A percentile compares a stretch with the other conserved stretches of the same genome.
phyloP scores from a whole-genome alignment of 768 basidiomycete genomes.

The Mycena floridula region DNA sequence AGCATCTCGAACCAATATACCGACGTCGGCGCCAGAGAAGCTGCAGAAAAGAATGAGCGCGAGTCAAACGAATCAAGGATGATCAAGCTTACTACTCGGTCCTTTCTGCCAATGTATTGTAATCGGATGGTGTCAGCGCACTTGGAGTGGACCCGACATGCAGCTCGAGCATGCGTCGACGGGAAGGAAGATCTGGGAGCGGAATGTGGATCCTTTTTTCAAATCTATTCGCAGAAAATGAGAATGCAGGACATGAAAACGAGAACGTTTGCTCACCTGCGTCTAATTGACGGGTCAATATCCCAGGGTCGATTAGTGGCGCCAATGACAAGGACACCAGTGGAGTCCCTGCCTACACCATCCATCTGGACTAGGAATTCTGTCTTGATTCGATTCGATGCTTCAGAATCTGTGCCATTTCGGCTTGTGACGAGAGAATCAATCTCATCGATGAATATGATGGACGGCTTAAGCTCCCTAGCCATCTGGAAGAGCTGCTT shows the following conservation, averaged over 20 bases:
- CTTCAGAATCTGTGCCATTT: conserved; percentile 96
- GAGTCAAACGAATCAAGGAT: too few species aligned
- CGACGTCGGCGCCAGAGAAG: conserved; percentile 93
- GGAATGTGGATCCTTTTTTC: conserved; percentile 99
- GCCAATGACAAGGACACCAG: conserved; percentile 92
- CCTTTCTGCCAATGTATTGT: conserved; percentile 69
- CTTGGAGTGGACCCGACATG: conserved; percentile 93
- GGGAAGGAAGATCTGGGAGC: conserved; percentile 87
- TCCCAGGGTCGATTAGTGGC: conserved; percentile 99
- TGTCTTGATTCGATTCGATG: conserved; percentile 92
- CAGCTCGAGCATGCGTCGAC: conserved; percentile 93
- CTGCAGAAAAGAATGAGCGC: too few species aligned
- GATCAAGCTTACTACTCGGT: conserved; percentile 97
- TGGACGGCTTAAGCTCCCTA: conserved; percentile 90
- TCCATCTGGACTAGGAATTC: conserved; percentile 98
- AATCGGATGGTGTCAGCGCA: conserved; percentile 72
- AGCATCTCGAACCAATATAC: conserved; percentile 90
- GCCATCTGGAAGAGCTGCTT: conserved; percentile 96
- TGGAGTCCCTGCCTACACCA: conserved; percentile 96
- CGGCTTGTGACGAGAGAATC: conserved; percentile 93
- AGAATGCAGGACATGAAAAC: not conserved
- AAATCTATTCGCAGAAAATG: conserved; percentile 46
- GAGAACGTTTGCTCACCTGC: conserved; percentile 63
- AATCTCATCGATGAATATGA: conserved; percentile 98
- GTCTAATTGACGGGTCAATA: conserved; percentile 94